Percentiles rank a stretch among this genome's conserved stretches.
Conservation (phyloP, 164 flowering plant genomes). For the Berberis vulgaris region DNA sequence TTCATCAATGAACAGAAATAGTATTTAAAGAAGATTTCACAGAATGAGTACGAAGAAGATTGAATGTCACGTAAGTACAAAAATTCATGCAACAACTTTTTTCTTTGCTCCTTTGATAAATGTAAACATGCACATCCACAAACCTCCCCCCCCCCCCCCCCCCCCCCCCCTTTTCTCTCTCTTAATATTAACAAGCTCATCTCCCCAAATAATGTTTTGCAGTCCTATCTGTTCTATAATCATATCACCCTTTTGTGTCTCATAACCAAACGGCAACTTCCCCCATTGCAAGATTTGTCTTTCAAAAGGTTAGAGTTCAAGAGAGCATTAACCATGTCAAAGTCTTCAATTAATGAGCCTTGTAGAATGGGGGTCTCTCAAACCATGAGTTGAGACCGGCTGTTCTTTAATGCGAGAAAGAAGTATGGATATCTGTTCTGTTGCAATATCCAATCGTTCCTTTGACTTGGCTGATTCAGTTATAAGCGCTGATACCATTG, state of each 20-base stretch:
- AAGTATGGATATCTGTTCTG: slow-evolving; percentile 59
- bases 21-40: too few relatives aligned
- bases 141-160: background rate
- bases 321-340: background rate
- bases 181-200: background rate
- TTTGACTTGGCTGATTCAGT: slow-evolving; percentile 72
- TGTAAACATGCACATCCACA: background rate
- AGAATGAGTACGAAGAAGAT: too few relatives aligned
- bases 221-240: background rate
- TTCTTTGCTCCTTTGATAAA: background rate
- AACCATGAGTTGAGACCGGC: slow-evolving; percentile 35
- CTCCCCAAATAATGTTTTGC: background rate
- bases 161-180: background rate
- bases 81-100: background rate
- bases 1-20: too few relatives aligned
- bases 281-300: background rate
- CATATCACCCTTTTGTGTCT: background rate
- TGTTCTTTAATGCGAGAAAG: slow-evolving; percentile 64
- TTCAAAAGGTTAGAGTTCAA: background rate
- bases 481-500: slow-evolving; percentile 61
- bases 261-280: background rate
- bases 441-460: slow-evolving; percentile 68
- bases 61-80: background rate
- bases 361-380: slow-evolving; percentile 25
- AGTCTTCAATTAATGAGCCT: background rate